A percentile compares a stretch with the other conserved stretches of the same genome.
These are phyloP conservation scores for Aspergillus sp. DNA, from an alignment of 2,329 filamentous ascomycete species.

Conservation along the genomic window DNA sequence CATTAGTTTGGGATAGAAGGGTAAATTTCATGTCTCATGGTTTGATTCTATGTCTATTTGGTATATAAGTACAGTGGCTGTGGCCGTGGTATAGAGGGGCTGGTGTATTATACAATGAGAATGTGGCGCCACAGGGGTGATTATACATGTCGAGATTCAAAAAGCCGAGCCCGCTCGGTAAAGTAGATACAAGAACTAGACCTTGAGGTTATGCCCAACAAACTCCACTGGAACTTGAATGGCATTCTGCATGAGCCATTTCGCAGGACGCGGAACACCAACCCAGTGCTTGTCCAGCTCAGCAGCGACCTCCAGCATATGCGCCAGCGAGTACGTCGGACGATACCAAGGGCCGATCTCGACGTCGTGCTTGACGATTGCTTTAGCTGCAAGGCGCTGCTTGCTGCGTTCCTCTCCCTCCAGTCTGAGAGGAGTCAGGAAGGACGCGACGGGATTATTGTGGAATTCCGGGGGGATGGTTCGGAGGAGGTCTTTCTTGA, in stretches of 20 bases:
- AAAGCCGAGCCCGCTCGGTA: background rate
- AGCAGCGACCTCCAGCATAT: conserved; percentile 38
- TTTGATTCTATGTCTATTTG: background rate
- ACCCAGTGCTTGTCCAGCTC: conserved; percentile 35
- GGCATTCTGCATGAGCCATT: conserved; percentile 34
- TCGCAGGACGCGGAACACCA: conserved; percentile 21
- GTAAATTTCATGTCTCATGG: conserved; percentile 12
- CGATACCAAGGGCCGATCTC: conserved; percentile 21
- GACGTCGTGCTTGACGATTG: conserved; percentile 31
- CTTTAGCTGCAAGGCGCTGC: conserved; percentile 27
- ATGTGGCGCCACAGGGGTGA: background rate
- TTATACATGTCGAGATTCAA: background rate
- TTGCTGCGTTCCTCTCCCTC: conserved; percentile 23
- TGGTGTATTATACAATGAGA: conserved; percentile 6
- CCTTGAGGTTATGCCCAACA: background rate
- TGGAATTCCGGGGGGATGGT: conserved; percentile 27
- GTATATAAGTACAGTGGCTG: background rate
- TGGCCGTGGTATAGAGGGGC: background rate
- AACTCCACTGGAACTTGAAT: conserved; percentile 31
- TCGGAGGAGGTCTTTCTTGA: conserved; percentile 14
- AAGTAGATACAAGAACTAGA: background rate
- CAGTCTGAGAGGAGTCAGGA: conserved; percentile 20
- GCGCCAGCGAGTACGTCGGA: conserved; percentile 23
- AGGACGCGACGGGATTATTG: conserved; percentile 26
- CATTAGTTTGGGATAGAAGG: conserved; percentile 1